Base-by-base conservation (phyloP, 1,284 basidiomycete species). In the Anthracocystis panici-leucophaei region DNA sequence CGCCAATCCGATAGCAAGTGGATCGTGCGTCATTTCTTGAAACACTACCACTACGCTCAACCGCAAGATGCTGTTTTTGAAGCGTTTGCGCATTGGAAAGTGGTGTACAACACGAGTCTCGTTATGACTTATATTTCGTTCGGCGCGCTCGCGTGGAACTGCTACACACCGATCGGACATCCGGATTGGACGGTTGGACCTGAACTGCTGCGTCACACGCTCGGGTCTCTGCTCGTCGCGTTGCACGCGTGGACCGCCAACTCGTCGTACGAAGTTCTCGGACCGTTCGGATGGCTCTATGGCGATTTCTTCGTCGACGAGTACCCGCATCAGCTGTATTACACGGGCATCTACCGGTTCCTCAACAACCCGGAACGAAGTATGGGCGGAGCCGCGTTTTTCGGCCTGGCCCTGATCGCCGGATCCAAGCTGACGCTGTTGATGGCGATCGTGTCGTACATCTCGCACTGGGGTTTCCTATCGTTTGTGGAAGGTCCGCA, bases 11-110 rank as follows among this genome's bases (percentile, higher is more conserved):
- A 92, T 83, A 89, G 87, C 84, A 95, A 94, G 86, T 97, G 92
- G 88, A 88, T 97, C 52, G 95, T 99, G 29, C 88, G 94, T 65
- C 96, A 98, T 85, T 99, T 92, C 85, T 86, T 98, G 78, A 95
- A 95, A 87, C 91, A 85, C 49, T 86, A 86, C 62, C 94, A 73
- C 57, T 82, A 78, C 63, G 56, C 65, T 10, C 59, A 76, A 25
- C 60, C 74, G 7, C 59, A 65, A 2, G 82, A 83, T 31, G 82
- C 82, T 23, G 90, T 95, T 12, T 89, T 91, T 52, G 96, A 98
- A 84, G 93, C 95, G 0, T 99, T 98, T 82, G 88, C 89, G 35
- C 96, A 96, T 85, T 99, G 95, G 95, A 98, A 98, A 86, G 89
- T 89, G 7, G 89, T 93, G 40, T 98, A 96, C 86, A 98, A 98